Percentiles rank a stretch among this genome's conserved stretches.
Conservation (phyloP, 495 filamentous ascomycete species). For the Penicillium mononematosum region DNA sequence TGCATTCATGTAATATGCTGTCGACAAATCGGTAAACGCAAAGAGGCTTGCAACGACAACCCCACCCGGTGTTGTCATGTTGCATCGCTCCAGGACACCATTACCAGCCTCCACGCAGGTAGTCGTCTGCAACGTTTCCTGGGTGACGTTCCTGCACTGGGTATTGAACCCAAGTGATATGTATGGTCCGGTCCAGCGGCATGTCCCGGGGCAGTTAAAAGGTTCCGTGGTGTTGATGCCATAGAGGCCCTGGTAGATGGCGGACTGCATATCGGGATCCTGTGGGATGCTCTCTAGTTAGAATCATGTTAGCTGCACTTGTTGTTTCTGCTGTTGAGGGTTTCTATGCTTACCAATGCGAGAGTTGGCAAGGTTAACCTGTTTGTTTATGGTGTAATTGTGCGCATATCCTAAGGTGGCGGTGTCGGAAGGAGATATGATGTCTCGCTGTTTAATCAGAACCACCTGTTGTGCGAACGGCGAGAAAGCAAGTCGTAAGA, state of each 20-base stretch:
- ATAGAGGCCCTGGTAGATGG: constrained; percentile 17
- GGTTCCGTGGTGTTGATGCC: constrained; percentile 14
- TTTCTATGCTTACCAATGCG: constrained; percentile 13
- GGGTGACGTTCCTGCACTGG: constrained; percentile 21
- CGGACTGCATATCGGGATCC: constrained; percentile 20
- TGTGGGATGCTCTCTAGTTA: constrained; percentile 14
- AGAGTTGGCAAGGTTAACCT: too few species aligned
- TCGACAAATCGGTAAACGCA: background rate
- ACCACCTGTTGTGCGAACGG: constrained; percentile 35
- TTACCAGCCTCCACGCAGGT: background rate
- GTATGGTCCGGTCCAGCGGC: constrained; percentile 19
- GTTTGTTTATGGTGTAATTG: constrained; percentile 4
- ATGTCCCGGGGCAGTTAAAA: constrained; percentile 18
- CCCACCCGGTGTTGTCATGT: constrained; percentile 5
- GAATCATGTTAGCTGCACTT: constrained; percentile 14
- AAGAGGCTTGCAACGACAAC: background rate
- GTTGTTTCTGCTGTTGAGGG: background rate
- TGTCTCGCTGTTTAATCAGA: constrained; percentile 16
- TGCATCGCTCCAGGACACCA: background rate
- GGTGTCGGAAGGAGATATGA: constrained; percentile 5
- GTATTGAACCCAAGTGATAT: constrained; percentile 21
- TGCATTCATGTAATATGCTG: constrained; percentile 4
- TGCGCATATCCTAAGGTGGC: constrained; percentile 21
- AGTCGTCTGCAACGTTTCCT: constrained; percentile 17
- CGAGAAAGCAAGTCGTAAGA: constrained; percentile 30